Base-by-base conservation (phyloP, 192 early-diverging fungal species). In the Glomus cerebriforme region DNA sequence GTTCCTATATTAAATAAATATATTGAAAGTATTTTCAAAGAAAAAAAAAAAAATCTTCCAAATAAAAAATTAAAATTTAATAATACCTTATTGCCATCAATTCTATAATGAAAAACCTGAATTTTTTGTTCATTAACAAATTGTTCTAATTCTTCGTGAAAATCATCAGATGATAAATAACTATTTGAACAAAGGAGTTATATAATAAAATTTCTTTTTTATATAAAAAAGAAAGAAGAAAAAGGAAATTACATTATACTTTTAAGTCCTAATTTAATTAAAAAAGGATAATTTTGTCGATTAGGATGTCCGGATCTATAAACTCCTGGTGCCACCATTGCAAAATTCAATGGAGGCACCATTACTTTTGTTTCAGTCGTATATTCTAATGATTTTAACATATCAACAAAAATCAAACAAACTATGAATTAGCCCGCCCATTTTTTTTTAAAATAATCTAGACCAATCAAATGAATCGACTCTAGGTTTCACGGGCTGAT, bases 251-350 rank as follows among this genome's bases (percentile, higher is more conserved):
- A 75, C 92, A 99, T 93, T 63, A 99, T 93, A 0, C 93, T 93
- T 71, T 92, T 93, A 32, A 99, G 83, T 1, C 92, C 86, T 9
- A 98, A 89, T 77, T 93, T 94, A 34, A 93, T 82, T 49, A 99
- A 87, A 82, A 99, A 99, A 8, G 94, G 92, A 81, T 95, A 95
- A 82, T 95, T 97, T 77, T 93, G 93, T 59, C 89, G 87, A 83
- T 95, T 96, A 7, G 98, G 98, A 80, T 93, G 95, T 24, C 96
- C 98, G 4, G 96, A 96, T 7, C 98, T 88, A 85, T 98, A 99
- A 37, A 99, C 91, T 12, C 95, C 96, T 15, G 92, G 90, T 5
- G 92, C 92, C 8, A 99, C 95, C 92, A 98, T 95, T 32, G 93
- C 93, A 87, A 99, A 99, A 86, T 97, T 97, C 37, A 96, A 85